Conservation (phyloP, 441 rosid genomes). For the Mallotus repandus region DNA sequence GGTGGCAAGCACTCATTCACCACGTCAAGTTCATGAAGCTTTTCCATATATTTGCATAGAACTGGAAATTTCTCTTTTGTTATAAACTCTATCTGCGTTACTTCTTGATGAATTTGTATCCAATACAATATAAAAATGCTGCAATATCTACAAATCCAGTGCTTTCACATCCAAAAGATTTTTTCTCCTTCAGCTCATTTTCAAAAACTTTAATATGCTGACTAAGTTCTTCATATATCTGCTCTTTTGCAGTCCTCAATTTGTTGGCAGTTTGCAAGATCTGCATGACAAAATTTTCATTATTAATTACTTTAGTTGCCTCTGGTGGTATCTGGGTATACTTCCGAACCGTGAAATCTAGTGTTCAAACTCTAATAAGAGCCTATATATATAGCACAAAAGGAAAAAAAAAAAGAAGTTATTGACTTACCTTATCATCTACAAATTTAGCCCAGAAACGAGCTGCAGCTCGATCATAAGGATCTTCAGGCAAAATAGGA, state of each 20-base stretch:
- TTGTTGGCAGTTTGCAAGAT: background rate
- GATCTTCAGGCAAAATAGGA: conserved; percentile 6
- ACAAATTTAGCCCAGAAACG: conserved; percentile 19
- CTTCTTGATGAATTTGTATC: conserved; percentile 21
- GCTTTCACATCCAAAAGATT: conserved; percentile 36
- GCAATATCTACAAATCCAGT: conserved; percentile 41
- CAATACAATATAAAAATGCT: background rate
- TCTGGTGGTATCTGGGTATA: too few relatives aligned
- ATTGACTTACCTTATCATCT: background rate
- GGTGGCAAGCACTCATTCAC: conserved; percentile 44
- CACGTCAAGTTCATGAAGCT: conserved; percentile 25
- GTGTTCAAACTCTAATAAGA: too few relatives aligned
- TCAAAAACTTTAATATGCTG: conserved; percentile 26
- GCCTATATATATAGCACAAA: too few relatives aligned
- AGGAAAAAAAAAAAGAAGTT: background rate
- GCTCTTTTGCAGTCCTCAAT: background rate
- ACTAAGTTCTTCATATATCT: background rate
- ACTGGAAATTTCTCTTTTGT: conserved; percentile 33
- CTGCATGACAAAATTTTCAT: background rate
- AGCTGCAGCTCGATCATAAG: background rate
- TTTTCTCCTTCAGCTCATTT: conserved; percentile 41
- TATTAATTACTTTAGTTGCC: background rate
- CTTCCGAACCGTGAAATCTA: too few relatives aligned
- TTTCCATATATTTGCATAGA: conserved; percentile 35
- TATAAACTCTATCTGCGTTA: conserved; percentile 17